A percentile compares a stretch with the other conserved stretches of the same genome.
Conservation (phyloP, 2,329 filamentous ascomycete genomes). For the Parafenestella ontariensis region DNA sequence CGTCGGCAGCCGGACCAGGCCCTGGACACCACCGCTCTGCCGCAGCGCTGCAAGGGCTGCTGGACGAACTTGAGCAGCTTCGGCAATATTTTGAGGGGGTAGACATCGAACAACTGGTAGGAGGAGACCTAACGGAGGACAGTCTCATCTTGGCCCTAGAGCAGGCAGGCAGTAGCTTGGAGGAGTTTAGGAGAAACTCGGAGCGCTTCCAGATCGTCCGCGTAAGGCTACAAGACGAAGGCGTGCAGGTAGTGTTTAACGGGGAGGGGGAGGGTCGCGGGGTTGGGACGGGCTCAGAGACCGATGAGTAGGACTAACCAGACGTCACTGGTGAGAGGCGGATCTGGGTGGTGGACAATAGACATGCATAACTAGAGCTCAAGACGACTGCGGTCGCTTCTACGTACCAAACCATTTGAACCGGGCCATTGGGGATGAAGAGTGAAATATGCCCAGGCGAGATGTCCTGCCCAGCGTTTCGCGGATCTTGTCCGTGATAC, state of each 20-base stretch:
- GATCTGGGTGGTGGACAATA: not conserved
- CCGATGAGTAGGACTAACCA: constrained; percentile 13
- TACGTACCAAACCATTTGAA: not conserved
- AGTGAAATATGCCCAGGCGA: constrained; percentile 1
- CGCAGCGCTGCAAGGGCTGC: constrained; percentile 23
- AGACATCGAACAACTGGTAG: constrained; percentile 27
- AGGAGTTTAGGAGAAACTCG: constrained; percentile 39
- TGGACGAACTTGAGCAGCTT: constrained; percentile 33
- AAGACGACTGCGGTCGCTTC: not conserved
- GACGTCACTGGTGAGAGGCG: not conserved
- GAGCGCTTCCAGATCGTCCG: constrained; percentile 30
- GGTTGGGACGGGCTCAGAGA: constrained; percentile 13
- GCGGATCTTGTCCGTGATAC: constrained; percentile 2
- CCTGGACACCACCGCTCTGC: constrained; percentile 3
- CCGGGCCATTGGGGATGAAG: not conserved
- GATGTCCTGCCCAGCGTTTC: constrained; percentile 2
- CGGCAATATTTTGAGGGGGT: constrained; percentile 39
- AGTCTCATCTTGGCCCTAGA: constrained; percentile 27
- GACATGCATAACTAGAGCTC: not conserved
- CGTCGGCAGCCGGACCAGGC: not conserved
- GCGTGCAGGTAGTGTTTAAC: constrained; percentile 37
- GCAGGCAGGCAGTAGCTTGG: constrained; percentile 27
- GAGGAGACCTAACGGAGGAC: constrained; percentile 24
- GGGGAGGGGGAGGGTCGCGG: constrained; percentile 7
- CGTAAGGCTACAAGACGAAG: constrained; percentile 29